Percentiles rank a stretch among this genome's conserved stretches.
Conservation (phyloP, 2,329 filamentous ascomycete genomes). For the Ascochyta pisi region DNA sequence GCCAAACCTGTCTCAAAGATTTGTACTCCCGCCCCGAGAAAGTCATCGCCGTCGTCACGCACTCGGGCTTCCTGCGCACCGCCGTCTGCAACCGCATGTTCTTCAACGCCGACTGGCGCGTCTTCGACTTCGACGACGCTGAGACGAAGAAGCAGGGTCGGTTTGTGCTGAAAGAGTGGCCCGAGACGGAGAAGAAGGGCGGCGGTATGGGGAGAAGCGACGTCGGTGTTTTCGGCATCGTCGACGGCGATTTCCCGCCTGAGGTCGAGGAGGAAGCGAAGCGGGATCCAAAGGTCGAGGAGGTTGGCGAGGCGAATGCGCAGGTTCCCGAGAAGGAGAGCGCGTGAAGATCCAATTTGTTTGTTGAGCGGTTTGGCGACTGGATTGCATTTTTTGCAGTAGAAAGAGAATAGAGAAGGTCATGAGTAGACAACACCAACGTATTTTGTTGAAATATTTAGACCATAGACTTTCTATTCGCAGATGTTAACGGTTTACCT, state of each 20-base stretch:
- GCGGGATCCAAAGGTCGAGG: slow-evolving; percentile 15
- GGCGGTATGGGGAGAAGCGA: slow-evolving; percentile 62
- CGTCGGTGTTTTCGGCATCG: slow-evolving; percentile 42
- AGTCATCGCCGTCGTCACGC: slow-evolving; percentile 69
- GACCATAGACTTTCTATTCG: too few relatives aligned
- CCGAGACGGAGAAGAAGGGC: slow-evolving; percentile 53
- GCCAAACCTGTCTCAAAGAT: slow-evolving; percentile 57
- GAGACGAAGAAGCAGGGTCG: slow-evolving; percentile 58
- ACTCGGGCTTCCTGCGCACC: slow-evolving; percentile 68
- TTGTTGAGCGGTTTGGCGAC: too few relatives aligned
- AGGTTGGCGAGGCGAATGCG: slow-evolving; percentile 24
- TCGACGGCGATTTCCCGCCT: slow-evolving; percentile 38
- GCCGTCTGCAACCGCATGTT: slow-evolving; percentile 60
- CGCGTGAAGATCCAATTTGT: slow-evolving; percentile 2
- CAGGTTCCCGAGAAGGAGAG: slow-evolving; percentile 15
- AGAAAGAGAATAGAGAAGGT: too few relatives aligned
- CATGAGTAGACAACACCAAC: too few relatives aligned
- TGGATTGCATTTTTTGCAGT: too few relatives aligned
- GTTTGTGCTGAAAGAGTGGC: slow-evolving; percentile 56
- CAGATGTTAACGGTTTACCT: too few relatives aligned
- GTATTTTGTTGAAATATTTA: too few relatives aligned
- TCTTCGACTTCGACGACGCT: slow-evolving; percentile 63
- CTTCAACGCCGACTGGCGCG: slow-evolving; percentile 69
- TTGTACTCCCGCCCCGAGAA: slow-evolving; percentile 65
- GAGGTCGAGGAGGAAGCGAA: slow-evolving; percentile 23